Evolutionary conservation across 2,329 filamentous ascomycete genomes (phyloP), one percentile per base, ranked within the genome.

Genomic region (Aciculosporium take): DNA sequence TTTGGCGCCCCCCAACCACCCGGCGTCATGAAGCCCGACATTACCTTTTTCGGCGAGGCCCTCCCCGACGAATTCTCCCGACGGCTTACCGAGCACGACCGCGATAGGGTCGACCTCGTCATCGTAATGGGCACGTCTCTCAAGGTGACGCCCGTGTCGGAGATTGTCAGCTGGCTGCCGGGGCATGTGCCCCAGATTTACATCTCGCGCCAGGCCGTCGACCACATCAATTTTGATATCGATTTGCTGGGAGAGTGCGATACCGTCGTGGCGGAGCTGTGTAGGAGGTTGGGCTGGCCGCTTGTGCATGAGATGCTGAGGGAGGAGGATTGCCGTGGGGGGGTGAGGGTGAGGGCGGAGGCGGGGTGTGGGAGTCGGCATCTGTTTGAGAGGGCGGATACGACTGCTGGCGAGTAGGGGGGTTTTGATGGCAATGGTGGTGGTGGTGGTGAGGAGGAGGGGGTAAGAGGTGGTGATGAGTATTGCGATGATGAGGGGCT

Each of bases 181-280:
- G 65, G 76, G n/a, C 61, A 84, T 45, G 77, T 94, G 30, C 88
- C 88, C 6, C 87, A 94, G 62, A 84, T 94, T 47, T 94, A 91
- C 62, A 85, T 95, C 51, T 88, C 82, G 15, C 77, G 84, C 50
- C 82, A 84, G 65, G 81, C 86, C 3, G 84, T 94, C 42, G 71
- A 70, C 28, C 89, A 96, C 60, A 84, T 94, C 57, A 86, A 93
- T 57, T 96, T 98, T 53, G 91, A 98, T 60, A 86, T 98, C 50
- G 88, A 95, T 57, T 72, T 98, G 42, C 70, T 96, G n/a, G 91
- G 91, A 28, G 86, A 95, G 57, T 95, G 89, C 61, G 91, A 98
- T 56, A 74, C 87, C 31, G 79, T 96, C 7, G 83, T 96, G 12
- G 74, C 81, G 1, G 89, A 96, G 64, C 72, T 98, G 40, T 89